phyloP scores from a whole-genome alignment of 768 basidiomycete genomes.

The Podaxis mareebaensis region DNA sequence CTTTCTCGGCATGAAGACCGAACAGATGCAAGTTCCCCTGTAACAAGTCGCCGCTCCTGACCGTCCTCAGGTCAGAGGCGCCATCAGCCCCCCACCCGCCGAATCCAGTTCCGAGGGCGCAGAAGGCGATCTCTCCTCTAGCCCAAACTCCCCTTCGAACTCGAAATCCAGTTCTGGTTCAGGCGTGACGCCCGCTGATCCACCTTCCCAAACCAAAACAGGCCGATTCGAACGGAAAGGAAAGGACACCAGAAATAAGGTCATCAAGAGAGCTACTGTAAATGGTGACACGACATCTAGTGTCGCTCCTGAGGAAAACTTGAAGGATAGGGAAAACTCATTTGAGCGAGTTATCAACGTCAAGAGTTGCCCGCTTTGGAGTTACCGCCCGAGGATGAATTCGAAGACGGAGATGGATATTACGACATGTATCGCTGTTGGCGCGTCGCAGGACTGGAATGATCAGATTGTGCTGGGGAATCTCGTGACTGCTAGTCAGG shows the following conservation, averaged over 20 bases:
- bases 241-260: constrained; percentile 19
- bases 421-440: constrained; percentile 42
- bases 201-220: constrained; percentile 15
- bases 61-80: neutral
- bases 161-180: neutral
- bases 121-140: constrained; percentile 14
- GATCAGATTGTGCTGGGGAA: constrained; percentile 92
- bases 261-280: constrained; percentile 1
- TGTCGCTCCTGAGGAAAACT: too few relatives aligned
- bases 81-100: constrained; percentile 12
- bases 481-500: constrained; percentile 92
- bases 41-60: constrained; percentile 26
- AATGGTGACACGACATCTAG: too few relatives aligned
- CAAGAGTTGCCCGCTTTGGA: constrained; percentile 78
- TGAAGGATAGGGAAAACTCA: too few relatives aligned
- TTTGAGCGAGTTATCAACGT: too few relatives aligned
- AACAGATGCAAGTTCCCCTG: constrained; percentile 48
- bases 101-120: constrained; percentile 21
- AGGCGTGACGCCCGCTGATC: constrained; percentile 16
- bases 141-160: neutral
- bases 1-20: constrained; percentile 37
- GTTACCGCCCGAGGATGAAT: constrained; percentile 78
- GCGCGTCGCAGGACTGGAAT: constrained; percentile 91
- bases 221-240: constrained; percentile 20
- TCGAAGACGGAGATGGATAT: constrained; percentile 92